These are phyloP conservation scores for Aureobasidium sp. DNA, from an alignment of 2,329 filamentous ascomycete genomes.

Conservation along the genomic window DNA sequence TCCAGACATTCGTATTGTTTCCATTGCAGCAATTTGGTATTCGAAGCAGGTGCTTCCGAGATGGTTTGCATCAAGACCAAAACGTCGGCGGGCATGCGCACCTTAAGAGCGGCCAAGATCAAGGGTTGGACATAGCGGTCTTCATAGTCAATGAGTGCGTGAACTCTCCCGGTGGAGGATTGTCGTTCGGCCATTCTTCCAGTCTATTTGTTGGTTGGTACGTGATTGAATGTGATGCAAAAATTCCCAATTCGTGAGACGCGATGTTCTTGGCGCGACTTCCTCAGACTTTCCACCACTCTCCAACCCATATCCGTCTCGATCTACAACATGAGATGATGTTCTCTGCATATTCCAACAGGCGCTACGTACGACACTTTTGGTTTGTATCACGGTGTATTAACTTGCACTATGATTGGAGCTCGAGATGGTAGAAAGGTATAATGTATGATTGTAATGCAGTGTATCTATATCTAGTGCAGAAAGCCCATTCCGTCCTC, in stretches of 20 bases:
- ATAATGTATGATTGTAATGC: neutral
- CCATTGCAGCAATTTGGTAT: constrained; percentile 62
- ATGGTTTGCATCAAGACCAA: constrained; percentile 42
- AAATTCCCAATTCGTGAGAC: neutral
- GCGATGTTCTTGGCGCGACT: neutral
- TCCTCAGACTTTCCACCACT: neutral
- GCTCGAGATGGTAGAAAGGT: too few relatives aligned
- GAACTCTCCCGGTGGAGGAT: neutral
- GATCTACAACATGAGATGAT: too few relatives aligned
- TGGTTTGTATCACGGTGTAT: too few relatives aligned
- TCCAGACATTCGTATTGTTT: constrained; percentile 80
- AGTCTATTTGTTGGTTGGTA: neutral
- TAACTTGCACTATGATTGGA: too few relatives aligned
- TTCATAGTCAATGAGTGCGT: constrained; percentile 62
- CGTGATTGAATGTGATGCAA: neutral
- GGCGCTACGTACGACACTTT: too few relatives aligned
- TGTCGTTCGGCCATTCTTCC: neutral
- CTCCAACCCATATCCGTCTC: neutral
- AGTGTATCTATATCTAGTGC: neutral
- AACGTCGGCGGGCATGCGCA: constrained; percentile 46
- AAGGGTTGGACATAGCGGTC: constrained; percentile 85
- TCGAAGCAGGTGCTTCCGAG: constrained; percentile 40
- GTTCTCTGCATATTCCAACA: too few relatives aligned
- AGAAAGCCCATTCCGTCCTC: neutral
- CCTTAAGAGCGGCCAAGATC: constrained; percentile 62